Base-by-base conservation (phyloP, 352 stramenopile species). In the Phytophthora lateralis region DNA sequence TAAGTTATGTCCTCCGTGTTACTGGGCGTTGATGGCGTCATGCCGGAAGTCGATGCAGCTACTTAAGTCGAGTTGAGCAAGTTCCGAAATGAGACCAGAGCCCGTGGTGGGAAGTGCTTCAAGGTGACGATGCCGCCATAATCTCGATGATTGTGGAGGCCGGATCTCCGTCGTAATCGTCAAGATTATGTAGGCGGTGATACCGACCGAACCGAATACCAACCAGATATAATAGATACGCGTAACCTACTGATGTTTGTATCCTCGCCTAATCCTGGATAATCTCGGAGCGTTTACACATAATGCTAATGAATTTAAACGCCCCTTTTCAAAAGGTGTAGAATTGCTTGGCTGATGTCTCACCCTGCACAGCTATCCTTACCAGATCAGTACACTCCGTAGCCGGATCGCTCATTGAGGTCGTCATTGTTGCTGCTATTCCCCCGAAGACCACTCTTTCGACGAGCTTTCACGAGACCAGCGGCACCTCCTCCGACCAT, bases 381-480 rank as follows among this genome's bases (percentile, higher is more conserved):
- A 15, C 42, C 38, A 37, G 15, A 11, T 68, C 26, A 71, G 29
- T 61, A 67, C 11, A 70, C 39, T 39, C 47, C 55, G 44, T 71
- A 61, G 8, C 52, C 62, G 11, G 35, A 43, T 38, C 35, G 47
- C n/a, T 69, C 52, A 11, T 60, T 54, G 0, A 24, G 12, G 0
- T 82, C 66, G 14, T 76, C 69, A 7, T 69, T 71, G 46, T 85
- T 85, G 47, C 82, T 85, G 51, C 60, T 77, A 43, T 57, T 75
- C 38, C 56, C 79, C 15, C 73, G 71, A 20, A 76, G 57, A 21
- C 64, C 75, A 53, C 70, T 90, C 47, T 88, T 88, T 30, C 80
- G 78, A 4, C 81, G 66, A 39, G 86, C 79, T 66, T 93, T 93
- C 63, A 91, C 70, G 2, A 93, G 63, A 3, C 84, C 82, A 8